Evolutionary conservation across 73 alveolate genomes (phyloP).

Genomic region (Paramecium tetraurelia): DNA sequence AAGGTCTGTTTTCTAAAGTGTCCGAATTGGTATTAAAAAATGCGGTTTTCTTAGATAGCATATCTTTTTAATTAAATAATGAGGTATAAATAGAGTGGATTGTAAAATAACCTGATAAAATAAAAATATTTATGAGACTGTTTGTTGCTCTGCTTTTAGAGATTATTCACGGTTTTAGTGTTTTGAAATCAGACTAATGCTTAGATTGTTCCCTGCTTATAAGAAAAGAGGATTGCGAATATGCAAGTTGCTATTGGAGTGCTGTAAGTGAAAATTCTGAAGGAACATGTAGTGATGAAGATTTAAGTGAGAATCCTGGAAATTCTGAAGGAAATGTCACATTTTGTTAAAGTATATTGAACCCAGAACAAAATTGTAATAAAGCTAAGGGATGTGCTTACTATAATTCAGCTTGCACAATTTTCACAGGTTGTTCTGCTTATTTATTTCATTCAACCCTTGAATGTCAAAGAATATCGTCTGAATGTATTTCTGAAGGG

Average conservation of each 20-base stretch:
- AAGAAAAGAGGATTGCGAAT: neutral
- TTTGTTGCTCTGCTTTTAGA: neutral
- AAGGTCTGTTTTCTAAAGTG: no score
- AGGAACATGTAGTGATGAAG: neutral
- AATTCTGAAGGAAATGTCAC: neutral
- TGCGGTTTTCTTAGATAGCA: no score
- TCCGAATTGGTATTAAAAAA: no score
- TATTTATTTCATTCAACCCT: neutral
- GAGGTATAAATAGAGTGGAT: no score
- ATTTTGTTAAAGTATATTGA: neutral
- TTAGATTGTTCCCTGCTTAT: neutral
- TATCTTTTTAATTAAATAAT: no score
- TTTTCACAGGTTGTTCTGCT: neutral
- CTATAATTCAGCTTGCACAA: neutral
- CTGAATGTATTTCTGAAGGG: neutral
- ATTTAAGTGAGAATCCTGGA: neutral
- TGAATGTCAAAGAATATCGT: neutral
- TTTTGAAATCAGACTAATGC: neutral
- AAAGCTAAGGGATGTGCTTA: neutral
- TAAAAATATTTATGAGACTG: neutral
- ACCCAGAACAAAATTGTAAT: neutral
- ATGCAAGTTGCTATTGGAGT: neutral
- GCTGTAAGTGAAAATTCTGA: neutral
- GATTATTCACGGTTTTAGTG: neutral
- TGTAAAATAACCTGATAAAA: no score